phyloP scores from a whole-genome alignment of 2,329 filamentous ascomycete species.

The Alternaria hordeiaustralica region DNA sequence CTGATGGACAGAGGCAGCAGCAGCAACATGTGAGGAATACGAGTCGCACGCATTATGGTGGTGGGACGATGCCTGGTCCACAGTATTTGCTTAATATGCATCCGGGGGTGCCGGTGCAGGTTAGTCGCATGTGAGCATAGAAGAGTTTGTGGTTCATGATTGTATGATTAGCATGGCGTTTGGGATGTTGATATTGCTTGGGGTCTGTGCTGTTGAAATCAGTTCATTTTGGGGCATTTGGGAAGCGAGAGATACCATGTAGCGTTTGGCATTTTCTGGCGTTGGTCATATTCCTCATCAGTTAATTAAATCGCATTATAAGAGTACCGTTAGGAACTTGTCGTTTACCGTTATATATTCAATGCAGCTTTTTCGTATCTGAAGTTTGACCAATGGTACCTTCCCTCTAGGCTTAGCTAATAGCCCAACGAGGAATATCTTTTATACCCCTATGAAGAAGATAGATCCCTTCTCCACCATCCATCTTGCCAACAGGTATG shows the following conservation, averaged over 20 bases:
- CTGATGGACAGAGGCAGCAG: conserved; percentile 6
- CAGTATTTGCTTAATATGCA: conserved; percentile 49
- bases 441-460: no score
- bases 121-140: conserved; percentile 12
- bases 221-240: background rate
- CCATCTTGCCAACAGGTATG: background rate
- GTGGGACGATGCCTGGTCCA: conserved; percentile 45
- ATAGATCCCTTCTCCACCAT: background rate
- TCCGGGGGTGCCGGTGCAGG: conserved; percentile 45
- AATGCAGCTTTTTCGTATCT: background rate
- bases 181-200: background rate
- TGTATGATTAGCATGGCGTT: conserved; percentile 4
- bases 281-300: background rate
- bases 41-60: conserved; percentile 25
- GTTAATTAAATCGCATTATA: background rate
- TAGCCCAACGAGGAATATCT: no score
- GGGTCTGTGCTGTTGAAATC: background rate
- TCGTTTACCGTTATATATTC: background rate
- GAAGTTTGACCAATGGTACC: no score
- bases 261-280: background rate
- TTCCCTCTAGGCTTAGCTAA: no score
- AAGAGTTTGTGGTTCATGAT: background rate
- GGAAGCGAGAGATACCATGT: conserved; percentile 6
- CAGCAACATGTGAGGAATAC: conserved; percentile 8
- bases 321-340: background rate